A percentile compares a stretch with the other conserved stretches of the same genome.
Conservation (phyloP, 805 yeast species). For the Clavispora phyllophila region DNA sequence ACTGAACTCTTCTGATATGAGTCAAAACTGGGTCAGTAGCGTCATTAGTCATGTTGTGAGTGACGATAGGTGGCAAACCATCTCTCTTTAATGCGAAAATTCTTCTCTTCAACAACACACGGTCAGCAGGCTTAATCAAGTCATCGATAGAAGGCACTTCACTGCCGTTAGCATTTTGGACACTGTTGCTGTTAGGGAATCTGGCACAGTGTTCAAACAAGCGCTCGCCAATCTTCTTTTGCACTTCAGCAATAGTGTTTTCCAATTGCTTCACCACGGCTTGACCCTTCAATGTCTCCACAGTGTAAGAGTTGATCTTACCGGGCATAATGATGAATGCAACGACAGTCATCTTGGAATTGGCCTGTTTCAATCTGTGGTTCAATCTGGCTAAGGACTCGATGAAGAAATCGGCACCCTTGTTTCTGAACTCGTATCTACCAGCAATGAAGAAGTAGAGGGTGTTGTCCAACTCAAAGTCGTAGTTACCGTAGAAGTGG, state of each 20-base stretch:
- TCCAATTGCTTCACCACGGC: conserved; percentile 92
- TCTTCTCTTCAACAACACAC: conserved; percentile 85
- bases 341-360: conserved; percentile 87
- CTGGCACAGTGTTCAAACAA: conserved; percentile 87
- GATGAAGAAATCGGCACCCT: conserved; percentile 93
- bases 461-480: conserved; percentile 91
- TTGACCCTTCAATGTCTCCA: conserved; percentile 92
- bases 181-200: conserved; percentile 41
- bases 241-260: conserved; percentile 82
- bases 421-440: conserved; percentile 92
- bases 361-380: conserved; percentile 73
- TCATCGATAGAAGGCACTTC: conserved; percentile 80
- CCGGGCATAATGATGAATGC: conserved; percentile 99
- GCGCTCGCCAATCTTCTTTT: conserved; percentile 78
- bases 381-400: conserved; percentile 90
- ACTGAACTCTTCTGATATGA: conserved; percentile 85
- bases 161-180: conserved; percentile 40
- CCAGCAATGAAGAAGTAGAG: conserved; percentile 95
- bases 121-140: conserved; percentile 78
- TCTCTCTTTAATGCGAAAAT: conserved; percentile 89
- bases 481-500: conserved; percentile 94
- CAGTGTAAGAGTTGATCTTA: conserved; percentile 86
- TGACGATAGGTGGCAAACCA: conserved; percentile 88
- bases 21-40: conserved; percentile 84
- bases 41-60: conserved; percentile 95